Percentiles rank a stretch among this genome's conserved stretches.
Conservation (phyloP, 2,329 filamentous ascomycete species). For the Ilyonectria destructans region DNA sequence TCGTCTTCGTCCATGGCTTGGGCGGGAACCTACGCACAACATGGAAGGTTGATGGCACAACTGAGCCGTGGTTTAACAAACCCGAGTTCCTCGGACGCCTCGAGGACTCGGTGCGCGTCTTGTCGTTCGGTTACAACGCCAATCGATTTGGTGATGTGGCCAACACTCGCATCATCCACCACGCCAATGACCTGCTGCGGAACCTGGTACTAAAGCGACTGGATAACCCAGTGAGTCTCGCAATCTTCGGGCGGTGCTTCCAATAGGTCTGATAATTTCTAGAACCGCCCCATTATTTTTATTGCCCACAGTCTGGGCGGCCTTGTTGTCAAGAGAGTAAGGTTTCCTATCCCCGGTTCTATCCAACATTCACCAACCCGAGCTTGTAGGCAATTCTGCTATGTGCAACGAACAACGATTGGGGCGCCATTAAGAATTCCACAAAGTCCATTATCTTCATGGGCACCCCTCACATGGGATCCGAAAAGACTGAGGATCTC, state of each 20-base stretch:
- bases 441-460: conserved; percentile 43
- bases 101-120: conserved; percentile 31
- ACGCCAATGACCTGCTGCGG: conserved; percentile 40
- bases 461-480: conserved; percentile 45
- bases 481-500: conserved; percentile 39
- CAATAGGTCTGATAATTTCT: background rate
- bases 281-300: conserved; percentile 41
- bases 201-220: conserved; percentile 42
- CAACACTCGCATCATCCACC: conserved; percentile 44
- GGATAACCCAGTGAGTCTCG: conserved; percentile 33
- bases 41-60: conserved; percentile 37
- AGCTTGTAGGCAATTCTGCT: conserved; percentile 40
- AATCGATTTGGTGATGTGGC: conserved; percentile 43
- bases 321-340: conserved; percentile 39
- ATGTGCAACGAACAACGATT: conserved; percentile 41
- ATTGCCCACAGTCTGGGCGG: conserved; percentile 43
- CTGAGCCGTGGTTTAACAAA: conserved; percentile 38
- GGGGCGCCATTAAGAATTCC: conserved; percentile 37
- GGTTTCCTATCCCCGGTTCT: conserved; percentile 37
- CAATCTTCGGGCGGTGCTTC: no score
- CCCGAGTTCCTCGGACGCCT: conserved; percentile 36
- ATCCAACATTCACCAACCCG: background rate
- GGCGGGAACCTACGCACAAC: conserved; percentile 38
- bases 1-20: conserved; percentile 38
- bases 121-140: conserved; percentile 44